A percentile compares a stretch with the other conserved stretches of the same genome.
phyloP scores from a whole-genome alignment of 331 rosid species.

The Malus hybrid region DNA sequence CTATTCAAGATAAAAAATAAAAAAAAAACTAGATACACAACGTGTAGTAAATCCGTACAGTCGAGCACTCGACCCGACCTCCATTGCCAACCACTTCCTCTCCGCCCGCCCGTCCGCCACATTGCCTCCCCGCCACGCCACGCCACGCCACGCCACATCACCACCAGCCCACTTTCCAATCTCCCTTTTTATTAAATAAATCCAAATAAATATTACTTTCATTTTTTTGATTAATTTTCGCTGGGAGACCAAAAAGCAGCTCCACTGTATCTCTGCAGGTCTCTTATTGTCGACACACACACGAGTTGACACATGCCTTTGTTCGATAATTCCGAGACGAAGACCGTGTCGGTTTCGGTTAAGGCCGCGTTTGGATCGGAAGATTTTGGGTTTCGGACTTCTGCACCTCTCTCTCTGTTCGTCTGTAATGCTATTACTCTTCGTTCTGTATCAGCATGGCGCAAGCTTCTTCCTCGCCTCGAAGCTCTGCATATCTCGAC shows the following conservation, averaged over 20 bases:
- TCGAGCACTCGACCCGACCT: neutral
- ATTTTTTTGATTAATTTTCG: neutral
- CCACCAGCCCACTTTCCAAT: neutral
- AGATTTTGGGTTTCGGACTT: neutral
- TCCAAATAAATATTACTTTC: no score
- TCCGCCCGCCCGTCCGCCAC: neutral
- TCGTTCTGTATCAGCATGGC: slow-evolving; percentile 37
- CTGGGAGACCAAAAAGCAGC: neutral
- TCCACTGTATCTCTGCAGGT: neutral
- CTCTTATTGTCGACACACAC: no score
- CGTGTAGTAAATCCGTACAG: neutral
- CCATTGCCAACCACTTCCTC: neutral
- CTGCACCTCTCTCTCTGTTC: neutral
- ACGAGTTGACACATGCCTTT: no score
- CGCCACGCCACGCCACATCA: neutral
- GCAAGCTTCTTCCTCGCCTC: slow-evolving; percentile 36
- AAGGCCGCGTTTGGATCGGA: slow-evolving; percentile 9
- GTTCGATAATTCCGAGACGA: neutral
- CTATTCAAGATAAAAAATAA: neutral
- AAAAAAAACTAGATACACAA: neutral
- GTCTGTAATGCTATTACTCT: slow-evolving; percentile 9
- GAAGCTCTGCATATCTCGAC: slow-evolving; percentile 67
- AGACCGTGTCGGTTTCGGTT: neutral
- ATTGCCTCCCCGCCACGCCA: neutral
- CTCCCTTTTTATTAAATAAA: neutral